Conservation (phyloP, 2,329 filamentous ascomycete species). For the Calonectria montana region DNA sequence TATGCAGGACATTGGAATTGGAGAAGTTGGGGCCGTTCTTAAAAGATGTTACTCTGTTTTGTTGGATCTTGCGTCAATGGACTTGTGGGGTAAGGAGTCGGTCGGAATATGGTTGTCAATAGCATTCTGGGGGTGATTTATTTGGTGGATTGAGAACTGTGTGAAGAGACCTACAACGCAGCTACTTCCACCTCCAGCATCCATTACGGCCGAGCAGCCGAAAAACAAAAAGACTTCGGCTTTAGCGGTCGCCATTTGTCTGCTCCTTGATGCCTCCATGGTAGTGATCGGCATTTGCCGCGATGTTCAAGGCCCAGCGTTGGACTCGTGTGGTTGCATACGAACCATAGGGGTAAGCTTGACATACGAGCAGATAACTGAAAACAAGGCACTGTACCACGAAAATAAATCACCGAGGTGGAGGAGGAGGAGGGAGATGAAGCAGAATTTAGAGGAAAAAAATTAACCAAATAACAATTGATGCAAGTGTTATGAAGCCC, state of each 20-base stretch:
- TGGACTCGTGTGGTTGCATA: not conserved
- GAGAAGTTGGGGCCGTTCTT: not conserved
- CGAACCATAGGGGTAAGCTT: not conserved
- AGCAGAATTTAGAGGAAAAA: too few species aligned
- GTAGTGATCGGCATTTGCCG: not conserved
- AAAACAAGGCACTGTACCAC: too few species aligned
- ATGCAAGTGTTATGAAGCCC: too few species aligned
- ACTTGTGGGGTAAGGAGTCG: not conserved
- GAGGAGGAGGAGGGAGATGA: too few species aligned
- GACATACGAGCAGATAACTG: too few species aligned
- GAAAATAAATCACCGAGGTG: too few species aligned
- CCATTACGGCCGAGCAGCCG: too few species aligned
- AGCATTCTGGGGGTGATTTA: not conserved
- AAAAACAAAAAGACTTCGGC: too few species aligned
- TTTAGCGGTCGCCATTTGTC: too few species aligned
- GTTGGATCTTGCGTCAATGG: not conserved
- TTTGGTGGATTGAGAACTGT: not conserved
- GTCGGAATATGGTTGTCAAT: not conserved
- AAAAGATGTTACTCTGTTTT: not conserved
- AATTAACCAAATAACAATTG: too few species aligned
- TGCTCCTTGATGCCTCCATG: too few species aligned
- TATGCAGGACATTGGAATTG: not conserved
- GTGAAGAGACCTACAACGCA: not conserved
- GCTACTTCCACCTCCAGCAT: not conserved
- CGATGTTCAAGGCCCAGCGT: not conserved